These are phyloP conservation scores for Phytophthora hybrid DNA, from an alignment of 352 stramenopile genomes.

Conservation along the genomic window DNA sequence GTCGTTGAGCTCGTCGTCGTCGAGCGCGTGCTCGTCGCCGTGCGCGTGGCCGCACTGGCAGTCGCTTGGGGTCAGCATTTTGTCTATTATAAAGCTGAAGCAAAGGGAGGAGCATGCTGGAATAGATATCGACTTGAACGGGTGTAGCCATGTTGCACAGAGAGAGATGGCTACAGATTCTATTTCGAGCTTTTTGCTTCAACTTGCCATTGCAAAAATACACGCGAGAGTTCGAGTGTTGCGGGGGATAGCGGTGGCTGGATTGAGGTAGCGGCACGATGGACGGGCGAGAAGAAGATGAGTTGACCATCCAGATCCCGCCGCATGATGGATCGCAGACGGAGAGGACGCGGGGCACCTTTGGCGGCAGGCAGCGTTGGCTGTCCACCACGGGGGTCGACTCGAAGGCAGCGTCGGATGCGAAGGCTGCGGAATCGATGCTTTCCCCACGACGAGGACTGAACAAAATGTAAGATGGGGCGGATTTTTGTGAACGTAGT, in stretches of 20 bases:
- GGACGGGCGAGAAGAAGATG: conserved; percentile 66
- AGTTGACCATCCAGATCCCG: conserved; percentile 79
- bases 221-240: background rate
- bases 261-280: conserved; percentile 24
- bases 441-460: conserved; percentile 54
- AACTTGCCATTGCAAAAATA: conserved; percentile 19
- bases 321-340: conserved; percentile 75
- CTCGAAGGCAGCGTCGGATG: conserved; percentile 38
- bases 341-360: conserved; percentile 72
- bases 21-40: conserved; percentile 22
- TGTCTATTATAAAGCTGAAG: conserved; percentile 1
- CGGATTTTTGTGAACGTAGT: background rate
- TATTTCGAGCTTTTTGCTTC: conserved; percentile 31
- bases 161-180: conserved; percentile 14
- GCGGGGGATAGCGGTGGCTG: background rate
- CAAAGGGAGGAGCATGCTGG: background rate
- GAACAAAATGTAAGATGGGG: conserved; percentile 52
- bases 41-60: conserved; percentile 46
- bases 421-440: conserved; percentile 52
- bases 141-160: conserved; percentile 16
- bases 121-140: conserved; percentile 10
- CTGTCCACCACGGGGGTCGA: conserved; percentile 46
- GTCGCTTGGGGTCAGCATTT: conserved; percentile 41
- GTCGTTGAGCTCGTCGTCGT: conserved; percentile 14
- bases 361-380: conserved; percentile 80